Percentiles rank a stretch among this genome's conserved stretches.
phyloP scores from a whole-genome alignment of 2,329 filamentous ascomycete genomes.

The Colletotrichum cuscutae region DNA sequence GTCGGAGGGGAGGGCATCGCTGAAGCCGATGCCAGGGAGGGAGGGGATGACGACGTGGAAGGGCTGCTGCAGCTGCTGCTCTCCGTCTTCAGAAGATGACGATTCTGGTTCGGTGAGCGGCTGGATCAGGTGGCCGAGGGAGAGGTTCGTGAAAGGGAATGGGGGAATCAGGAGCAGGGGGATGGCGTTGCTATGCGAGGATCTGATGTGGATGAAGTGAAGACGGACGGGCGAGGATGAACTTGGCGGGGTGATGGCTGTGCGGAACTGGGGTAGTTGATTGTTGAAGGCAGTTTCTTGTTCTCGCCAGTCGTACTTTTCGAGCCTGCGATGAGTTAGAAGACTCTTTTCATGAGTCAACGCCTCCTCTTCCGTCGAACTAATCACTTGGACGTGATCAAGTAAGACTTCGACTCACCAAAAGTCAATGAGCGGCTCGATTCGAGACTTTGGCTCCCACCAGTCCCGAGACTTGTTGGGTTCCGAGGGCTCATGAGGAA shows the following conservation, averaged over 20 bases:
- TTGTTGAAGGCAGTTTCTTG: slow-evolving; percentile 69
- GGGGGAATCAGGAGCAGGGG: slow-evolving; percentile 73
- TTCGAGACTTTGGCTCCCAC: slow-evolving; percentile 69
- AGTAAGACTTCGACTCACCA: slow-evolving; percentile 56
- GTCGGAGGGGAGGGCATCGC: slow-evolving; percentile 66
- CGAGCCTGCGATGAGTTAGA: slow-evolving; percentile 59
- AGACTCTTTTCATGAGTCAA: neutral
- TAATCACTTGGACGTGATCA: neutral
- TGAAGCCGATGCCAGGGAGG: slow-evolving; percentile 74
- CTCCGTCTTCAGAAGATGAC: slow-evolving; percentile 39
- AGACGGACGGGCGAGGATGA: slow-evolving; percentile 60
- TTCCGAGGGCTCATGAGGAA: slow-evolving; percentile 67
- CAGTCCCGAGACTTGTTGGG: slow-evolving; percentile 58
- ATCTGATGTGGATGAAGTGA: slow-evolving; percentile 73
- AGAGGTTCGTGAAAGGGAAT: slow-evolving; percentile 73
- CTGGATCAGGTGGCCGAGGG: slow-evolving; percentile 65
- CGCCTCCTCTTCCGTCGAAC: neutral
- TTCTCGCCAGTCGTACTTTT: slow-evolving; percentile 72
- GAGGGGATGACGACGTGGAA: slow-evolving; percentile 76
- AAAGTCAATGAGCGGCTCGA: slow-evolving; percentile 74
- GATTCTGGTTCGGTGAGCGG: slow-evolving; percentile 63
- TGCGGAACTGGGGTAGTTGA: slow-evolving; percentile 72
- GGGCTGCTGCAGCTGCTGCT: slow-evolving; percentile 48
- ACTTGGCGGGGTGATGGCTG: slow-evolving; percentile 56
- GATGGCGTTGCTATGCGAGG: slow-evolving; percentile 62